These are phyloP conservation scores for Aspergillus japonicus DNA, from an alignment of 2,329 filamentous ascomycete genomes.

Conservation along the genomic window DNA sequence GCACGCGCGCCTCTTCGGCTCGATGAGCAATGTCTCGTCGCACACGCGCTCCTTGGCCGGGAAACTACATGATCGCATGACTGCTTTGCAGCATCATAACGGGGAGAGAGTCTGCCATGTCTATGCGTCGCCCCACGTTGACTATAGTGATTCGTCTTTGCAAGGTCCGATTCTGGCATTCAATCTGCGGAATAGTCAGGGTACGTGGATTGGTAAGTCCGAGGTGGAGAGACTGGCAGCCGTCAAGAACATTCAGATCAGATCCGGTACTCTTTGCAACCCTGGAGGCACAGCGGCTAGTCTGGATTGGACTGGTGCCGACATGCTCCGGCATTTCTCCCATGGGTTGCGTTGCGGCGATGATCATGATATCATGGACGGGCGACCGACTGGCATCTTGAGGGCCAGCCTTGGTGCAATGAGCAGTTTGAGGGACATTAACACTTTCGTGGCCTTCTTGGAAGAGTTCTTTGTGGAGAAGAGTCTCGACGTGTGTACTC, in stretches of 20 bases:
- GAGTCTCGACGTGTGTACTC: slow-evolving; percentile 15
- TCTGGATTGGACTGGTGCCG: slow-evolving; percentile 72
- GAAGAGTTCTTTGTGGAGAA: slow-evolving; percentile 63
- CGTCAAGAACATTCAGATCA: slow-evolving; percentile 75
- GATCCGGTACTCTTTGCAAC: slow-evolving; percentile 88
- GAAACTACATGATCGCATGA: slow-evolving; percentile 59
- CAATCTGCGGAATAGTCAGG: slow-evolving; percentile 69
- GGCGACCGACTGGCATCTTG: slow-evolving; percentile 84
- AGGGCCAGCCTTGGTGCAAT: slow-evolving; percentile 86
- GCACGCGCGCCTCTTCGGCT: slow-evolving; percentile 68
- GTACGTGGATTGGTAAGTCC: slow-evolving; percentile 73
- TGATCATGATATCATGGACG: slow-evolving; percentile 76
- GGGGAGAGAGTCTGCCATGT: slow-evolving; percentile 63
- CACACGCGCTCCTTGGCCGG: slow-evolving; percentile 69
- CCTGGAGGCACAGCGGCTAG: slow-evolving; percentile 78
- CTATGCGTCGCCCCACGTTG: slow-evolving; percentile 52
- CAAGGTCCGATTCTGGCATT: slow-evolving; percentile 80
- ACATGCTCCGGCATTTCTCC: slow-evolving; percentile 81
- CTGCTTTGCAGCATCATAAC: slow-evolving; percentile 66
- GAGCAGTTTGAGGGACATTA: slow-evolving; percentile 75
- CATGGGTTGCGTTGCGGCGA: slow-evolving; percentile 80
- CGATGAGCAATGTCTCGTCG: slow-evolving; percentile 65
- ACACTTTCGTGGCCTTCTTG: slow-evolving; percentile 69
- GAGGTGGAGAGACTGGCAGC: slow-evolving; percentile 86
- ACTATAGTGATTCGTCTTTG: slow-evolving; percentile 44